Conservation (phyloP, 148 eudicot species). For the Dysphania ambrosioides region DNA sequence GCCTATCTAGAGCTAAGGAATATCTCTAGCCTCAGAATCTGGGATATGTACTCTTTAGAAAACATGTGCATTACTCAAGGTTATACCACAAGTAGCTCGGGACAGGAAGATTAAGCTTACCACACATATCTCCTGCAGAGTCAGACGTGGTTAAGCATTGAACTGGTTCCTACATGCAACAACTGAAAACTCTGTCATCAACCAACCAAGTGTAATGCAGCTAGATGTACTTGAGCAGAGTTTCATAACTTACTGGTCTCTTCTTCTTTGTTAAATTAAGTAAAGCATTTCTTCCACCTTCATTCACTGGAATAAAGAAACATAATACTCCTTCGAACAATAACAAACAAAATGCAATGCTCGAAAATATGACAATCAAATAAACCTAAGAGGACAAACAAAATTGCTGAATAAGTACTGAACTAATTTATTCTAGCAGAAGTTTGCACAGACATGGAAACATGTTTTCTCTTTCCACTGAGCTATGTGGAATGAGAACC, state of each 20-base stretch:
- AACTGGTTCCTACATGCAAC: constrained; percentile 2
- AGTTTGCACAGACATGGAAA: constrained; percentile 24
- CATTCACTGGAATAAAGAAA: constrained; percentile 12
- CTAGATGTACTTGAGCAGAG: not conserved
- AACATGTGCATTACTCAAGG: not conserved
- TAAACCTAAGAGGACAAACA: not conserved
- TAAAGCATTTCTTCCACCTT: not conserved
- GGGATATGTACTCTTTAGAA: not conserved
- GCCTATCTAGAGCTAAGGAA: not conserved
- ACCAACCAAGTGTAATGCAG: not conserved
- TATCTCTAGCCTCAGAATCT: not conserved
- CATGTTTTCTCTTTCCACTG: constrained; percentile 21
- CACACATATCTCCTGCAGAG: constrained; percentile 21
- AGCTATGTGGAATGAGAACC: constrained; percentile 15
- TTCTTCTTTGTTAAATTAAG: not conserved
- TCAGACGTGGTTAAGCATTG: not conserved
- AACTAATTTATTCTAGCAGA: not conserved
- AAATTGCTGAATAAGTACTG: not conserved
- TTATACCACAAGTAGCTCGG: not conserved
- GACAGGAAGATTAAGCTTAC: constrained; percentile 9
- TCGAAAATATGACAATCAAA: not conserved
- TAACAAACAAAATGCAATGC: not conserved
- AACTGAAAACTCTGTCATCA: not conserved
- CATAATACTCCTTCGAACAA: not conserved
- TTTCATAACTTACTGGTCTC: not conserved